Evolutionary conservation across 2,329 filamentous ascomycete species (phyloP).

Genomic region (Cladosporium austrohemisphaericum): DNA sequence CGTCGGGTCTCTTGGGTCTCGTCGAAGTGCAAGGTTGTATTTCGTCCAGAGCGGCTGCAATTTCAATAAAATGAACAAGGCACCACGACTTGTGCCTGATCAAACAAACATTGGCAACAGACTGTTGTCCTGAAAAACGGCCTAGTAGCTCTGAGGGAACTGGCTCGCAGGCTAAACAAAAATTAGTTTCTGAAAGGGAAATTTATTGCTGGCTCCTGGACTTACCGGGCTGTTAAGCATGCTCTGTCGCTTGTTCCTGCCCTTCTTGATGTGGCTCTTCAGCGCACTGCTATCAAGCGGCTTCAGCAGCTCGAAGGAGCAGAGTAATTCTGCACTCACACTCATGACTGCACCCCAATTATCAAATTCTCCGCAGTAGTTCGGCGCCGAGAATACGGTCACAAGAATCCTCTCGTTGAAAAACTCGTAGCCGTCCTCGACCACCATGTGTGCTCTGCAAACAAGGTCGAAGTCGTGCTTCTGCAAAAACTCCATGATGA

Average conservation of each 20-base stretch:
- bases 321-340: constrained; percentile 86
- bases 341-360: constrained; percentile 99
- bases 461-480: constrained; percentile 96
- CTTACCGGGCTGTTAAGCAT: constrained; percentile 95
- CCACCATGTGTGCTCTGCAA: constrained; percentile 97
- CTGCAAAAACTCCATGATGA: constrained; percentile 92
- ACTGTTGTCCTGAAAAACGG: too few relatives aligned
- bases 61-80: too few relatives aligned
- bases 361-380: constrained; percentile 98
- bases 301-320: constrained; percentile 95
- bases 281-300: constrained; percentile 91
- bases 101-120: too few relatives aligned
- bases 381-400: constrained; percentile 95
- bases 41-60: too few relatives aligned
- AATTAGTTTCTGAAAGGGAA: constrained; percentile 9
- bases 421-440: constrained; percentile 98
- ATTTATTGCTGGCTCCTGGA: constrained; percentile 28
- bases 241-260: constrained; percentile 86
- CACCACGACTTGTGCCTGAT: too few relatives aligned
- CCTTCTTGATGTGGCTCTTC: constrained; percentile 99
- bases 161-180: constrained; percentile 45
- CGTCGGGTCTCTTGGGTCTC: too few relatives aligned
- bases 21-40: too few relatives aligned
- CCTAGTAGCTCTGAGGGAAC: constrained; percentile 51
- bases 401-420: constrained; percentile 93